A percentile compares a stretch with the other conserved stretches of the same genome.
Conservation (phyloP, 2,329 filamentous ascomycete genomes). For the Lecanoromycetidae sp. region DNA sequence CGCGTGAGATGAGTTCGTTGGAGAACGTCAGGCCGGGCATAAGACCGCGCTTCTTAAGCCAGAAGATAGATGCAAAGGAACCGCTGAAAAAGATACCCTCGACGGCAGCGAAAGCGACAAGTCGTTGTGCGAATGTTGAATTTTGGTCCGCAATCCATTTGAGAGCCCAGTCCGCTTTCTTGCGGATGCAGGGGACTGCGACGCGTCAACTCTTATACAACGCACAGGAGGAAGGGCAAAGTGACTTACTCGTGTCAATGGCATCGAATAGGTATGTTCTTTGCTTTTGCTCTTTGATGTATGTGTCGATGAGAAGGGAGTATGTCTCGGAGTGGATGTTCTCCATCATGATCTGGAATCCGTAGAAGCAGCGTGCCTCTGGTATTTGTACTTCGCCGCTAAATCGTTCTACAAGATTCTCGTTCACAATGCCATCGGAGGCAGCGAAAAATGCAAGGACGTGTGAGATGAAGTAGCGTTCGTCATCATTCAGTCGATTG, state of each 20-base stretch:
- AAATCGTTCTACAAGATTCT: slow-evolving; percentile 98
- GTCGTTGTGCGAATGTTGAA: slow-evolving; percentile 87
- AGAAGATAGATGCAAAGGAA: slow-evolving; percentile 98
- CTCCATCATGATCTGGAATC: slow-evolving; percentile 99
- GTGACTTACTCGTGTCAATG: slow-evolving; percentile 77
- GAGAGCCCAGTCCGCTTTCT: slow-evolving; percentile 97
- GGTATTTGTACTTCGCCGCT: slow-evolving; percentile 92
- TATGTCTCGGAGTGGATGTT: slow-evolving; percentile 99
- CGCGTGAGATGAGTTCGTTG: slow-evolving; percentile 98
- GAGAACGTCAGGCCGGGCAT: slow-evolving; percentile 99
- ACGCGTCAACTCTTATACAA: background rate
- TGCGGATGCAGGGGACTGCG: slow-evolving; percentile 87
- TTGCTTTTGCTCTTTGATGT: slow-evolving; percentile 96
- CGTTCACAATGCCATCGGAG: slow-evolving; percentile 97
- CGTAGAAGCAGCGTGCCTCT: slow-evolving; percentile 98
- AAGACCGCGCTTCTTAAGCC: slow-evolving; percentile 98
- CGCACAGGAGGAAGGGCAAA: background rate
- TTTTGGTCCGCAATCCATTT: slow-evolving; percentile 88
- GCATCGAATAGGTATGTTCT: slow-evolving; percentile 93
- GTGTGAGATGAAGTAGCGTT: slow-evolving; percentile 96
- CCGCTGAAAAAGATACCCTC: slow-evolving; percentile 99
- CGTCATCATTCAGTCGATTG: slow-evolving; percentile 90
- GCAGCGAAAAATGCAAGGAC: slow-evolving; percentile 98
- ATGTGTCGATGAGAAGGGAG: slow-evolving; percentile 96
- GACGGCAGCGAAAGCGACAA: slow-evolving; percentile 92